Evolutionary conservation across 495 filamentous ascomycete genomes (phyloP).

Genomic region (Letharia lupina): DNA sequence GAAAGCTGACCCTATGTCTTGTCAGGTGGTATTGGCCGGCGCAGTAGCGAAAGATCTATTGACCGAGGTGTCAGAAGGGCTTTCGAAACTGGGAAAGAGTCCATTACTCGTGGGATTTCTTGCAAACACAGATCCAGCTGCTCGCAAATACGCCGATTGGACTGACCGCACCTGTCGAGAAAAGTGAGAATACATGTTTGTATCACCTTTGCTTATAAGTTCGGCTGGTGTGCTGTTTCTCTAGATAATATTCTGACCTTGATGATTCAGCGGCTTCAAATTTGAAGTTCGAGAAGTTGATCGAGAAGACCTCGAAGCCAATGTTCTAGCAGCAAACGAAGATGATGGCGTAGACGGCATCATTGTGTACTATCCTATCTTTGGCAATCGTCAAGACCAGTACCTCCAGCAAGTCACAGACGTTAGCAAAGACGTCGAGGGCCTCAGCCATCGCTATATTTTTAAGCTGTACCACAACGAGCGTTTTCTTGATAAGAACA

Average conservation of each 20-base stretch:
- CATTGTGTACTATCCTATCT: conserved; percentile 98
- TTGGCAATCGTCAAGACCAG: conserved; percentile 75
- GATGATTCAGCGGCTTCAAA: conserved; percentile 61
- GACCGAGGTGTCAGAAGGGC: conserved; percentile 61
- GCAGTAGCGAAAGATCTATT: conserved; percentile 74
- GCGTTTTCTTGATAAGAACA: conserved; percentile 76
- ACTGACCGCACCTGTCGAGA: conserved; percentile 92
- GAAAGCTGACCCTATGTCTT: conserved; percentile 36
- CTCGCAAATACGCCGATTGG: conserved; percentile 90
- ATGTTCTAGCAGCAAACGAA: conserved; percentile 71
- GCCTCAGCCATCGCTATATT: conserved; percentile 84
- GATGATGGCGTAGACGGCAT: conserved; percentile 79
- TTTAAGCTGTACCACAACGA: conserved; percentile 99
- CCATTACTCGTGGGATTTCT: conserved; percentile 86
- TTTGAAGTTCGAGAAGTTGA: conserved; percentile 76
- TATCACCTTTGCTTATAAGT: conserved; percentile 17
- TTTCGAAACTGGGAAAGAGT: conserved; percentile 57
- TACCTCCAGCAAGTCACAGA: conserved; percentile 94
- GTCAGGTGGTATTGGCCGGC: conserved; percentile 84
- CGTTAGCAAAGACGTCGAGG: conserved; percentile 88
- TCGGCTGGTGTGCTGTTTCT: background rate
- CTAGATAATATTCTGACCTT: conserved; percentile 18
- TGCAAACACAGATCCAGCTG: conserved; percentile 83
- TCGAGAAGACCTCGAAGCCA: conserved; percentile 81
- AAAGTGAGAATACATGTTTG: conserved; percentile 57